These are phyloP conservation scores for Xylariaceae sp. DNA, from an alignment of 2,329 filamentous ascomycete genomes.

Conservation along the genomic window DNA sequence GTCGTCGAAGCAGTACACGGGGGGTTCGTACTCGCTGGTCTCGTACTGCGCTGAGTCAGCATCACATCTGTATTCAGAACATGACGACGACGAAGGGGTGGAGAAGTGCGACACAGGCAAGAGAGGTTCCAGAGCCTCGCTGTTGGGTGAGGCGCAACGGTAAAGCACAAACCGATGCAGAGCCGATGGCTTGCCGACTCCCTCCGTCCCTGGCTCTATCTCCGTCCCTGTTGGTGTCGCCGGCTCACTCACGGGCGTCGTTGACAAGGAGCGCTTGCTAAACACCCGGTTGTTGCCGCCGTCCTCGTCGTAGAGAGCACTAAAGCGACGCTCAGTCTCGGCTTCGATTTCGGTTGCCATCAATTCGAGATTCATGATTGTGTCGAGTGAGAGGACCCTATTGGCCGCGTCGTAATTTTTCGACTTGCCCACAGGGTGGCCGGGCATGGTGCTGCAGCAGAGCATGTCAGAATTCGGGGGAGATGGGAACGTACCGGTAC, in stretches of 20 bases:
- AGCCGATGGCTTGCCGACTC: too few species aligned
- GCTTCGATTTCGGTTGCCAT: background rate
- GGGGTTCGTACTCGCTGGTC: background rate
- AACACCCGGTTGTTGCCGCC: background rate
- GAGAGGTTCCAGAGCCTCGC: too few species aligned
- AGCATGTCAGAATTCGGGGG: background rate
- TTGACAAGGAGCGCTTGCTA: background rate
- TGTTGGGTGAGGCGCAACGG: too few species aligned
- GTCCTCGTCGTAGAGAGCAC: too few species aligned
- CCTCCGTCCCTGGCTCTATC: too few species aligned
- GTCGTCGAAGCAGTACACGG: background rate
- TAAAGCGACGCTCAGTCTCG: background rate
- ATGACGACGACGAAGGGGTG: too few species aligned
- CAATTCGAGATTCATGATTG: slow-evolving; percentile 1
- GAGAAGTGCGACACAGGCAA: too few species aligned
- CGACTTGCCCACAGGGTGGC: background rate
- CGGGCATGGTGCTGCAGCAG: background rate
- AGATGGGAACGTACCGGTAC: background rate
- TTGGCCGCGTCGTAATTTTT: slow-evolving; percentile 3
- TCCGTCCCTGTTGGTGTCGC: too few species aligned
- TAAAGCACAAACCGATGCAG: too few species aligned
- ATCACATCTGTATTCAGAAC: too few species aligned
- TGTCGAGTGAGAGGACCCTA: background rate
- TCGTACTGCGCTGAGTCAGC: background rate
- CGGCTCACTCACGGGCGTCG: too few species aligned